Conservation (phyloP, 306 rosid species). For the Inga laurina region DNA sequence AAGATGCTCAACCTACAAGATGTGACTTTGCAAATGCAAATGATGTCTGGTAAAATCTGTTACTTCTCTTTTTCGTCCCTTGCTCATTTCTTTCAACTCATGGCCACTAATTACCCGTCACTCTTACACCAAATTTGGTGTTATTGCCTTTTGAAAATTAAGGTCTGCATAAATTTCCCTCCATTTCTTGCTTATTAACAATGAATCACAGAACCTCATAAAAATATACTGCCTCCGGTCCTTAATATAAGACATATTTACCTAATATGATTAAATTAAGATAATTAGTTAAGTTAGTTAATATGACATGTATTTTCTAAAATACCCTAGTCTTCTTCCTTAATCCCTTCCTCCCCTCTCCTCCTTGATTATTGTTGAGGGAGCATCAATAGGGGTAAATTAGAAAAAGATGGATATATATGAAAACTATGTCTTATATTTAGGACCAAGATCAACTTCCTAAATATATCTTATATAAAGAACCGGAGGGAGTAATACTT, state of each 20-base stretch:
- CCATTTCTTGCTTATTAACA: background rate
- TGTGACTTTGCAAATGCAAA: constrained; percentile 45
- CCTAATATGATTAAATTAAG: too few species aligned
- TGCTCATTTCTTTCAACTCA: background rate
- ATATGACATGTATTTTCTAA: too few species aligned
- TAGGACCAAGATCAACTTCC: too few species aligned
- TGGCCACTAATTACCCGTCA: background rate
- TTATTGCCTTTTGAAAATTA: background rate
- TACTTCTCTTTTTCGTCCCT: background rate
- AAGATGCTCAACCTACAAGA: constrained; percentile 42
- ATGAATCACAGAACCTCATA: background rate
- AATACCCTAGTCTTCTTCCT: too few species aligned
- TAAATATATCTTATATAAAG: too few species aligned
- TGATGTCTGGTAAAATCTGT: constrained; percentile 63
- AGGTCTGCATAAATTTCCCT: background rate
- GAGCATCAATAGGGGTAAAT: too few species aligned
- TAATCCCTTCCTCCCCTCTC: too few species aligned
- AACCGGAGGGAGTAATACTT: background rate
- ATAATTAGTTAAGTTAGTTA: too few species aligned
- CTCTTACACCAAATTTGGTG: constrained; percentile 10
- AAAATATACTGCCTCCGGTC: background rate
- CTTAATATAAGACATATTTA: too few species aligned
- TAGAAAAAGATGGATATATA: too few species aligned
- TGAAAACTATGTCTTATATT: too few species aligned
- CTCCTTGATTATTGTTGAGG: too few species aligned